These are phyloP conservation scores for Ilyonectria destructans DNA, from an alignment of 2,329 filamentous ascomycete genomes.

Conservation along the genomic window DNA sequence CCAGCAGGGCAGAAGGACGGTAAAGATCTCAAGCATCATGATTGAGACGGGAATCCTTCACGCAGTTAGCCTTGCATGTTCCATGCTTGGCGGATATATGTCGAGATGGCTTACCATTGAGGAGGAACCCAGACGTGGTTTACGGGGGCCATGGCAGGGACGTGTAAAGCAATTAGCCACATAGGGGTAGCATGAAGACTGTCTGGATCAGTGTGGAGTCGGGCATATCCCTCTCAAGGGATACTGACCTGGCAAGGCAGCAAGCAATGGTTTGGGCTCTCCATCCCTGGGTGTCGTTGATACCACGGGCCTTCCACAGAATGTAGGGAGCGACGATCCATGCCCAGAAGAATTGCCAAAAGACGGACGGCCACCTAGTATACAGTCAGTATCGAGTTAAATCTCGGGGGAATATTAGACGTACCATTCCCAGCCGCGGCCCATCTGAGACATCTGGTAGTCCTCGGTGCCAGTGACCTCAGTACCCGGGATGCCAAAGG, in stretches of 20 bases:
- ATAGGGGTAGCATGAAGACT: conserved; percentile 77
- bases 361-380: conserved; percentile 71
- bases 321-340: conserved; percentile 75
- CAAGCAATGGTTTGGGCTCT: conserved; percentile 61
- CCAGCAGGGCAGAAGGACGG: conserved; percentile 75
- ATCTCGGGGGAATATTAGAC: too few relatives aligned
- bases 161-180: conserved; percentile 75
- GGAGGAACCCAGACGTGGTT: conserved; percentile 73
- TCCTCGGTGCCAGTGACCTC: too few relatives aligned
- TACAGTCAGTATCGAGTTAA: too few relatives aligned
- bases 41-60: conserved; percentile 72
- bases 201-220: too few relatives aligned
- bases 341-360: conserved; percentile 57
- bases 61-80: too few relatives aligned
- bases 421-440: too few relatives aligned
- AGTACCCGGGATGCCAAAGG: conserved; percentile 73
- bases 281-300: conserved; percentile 74
- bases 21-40: conserved; percentile 74
- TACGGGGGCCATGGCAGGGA: conserved; percentile 65
- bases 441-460: too few relatives aligned
- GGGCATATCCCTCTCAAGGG: neutral
- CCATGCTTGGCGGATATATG: too few relatives aligned
- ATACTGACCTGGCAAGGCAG: conserved; percentile 61
- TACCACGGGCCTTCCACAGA: conserved; percentile 73
- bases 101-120: conserved; percentile 67